These are phyloP conservation scores for Aspergillus saccharolyticus DNA, from an alignment of 495 filamentous ascomycete species.

Conservation along the genomic window DNA sequence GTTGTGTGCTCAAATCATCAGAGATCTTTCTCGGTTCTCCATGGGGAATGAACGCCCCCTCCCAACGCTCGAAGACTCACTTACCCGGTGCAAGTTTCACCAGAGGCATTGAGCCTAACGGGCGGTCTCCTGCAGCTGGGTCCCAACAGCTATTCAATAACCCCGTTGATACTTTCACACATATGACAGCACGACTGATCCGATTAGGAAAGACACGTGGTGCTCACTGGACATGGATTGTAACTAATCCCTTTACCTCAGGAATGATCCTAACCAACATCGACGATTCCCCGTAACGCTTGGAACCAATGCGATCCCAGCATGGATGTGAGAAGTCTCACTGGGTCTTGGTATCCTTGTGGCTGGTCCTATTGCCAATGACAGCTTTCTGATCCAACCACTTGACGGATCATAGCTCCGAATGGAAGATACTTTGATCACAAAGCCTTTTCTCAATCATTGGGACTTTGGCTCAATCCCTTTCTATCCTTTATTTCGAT, in stretches of 20 bases:
- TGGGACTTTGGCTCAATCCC: not conserved
- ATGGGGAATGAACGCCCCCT: not conserved
- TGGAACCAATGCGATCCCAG: slow-evolving; percentile 1
- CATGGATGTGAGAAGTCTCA: slow-evolving; percentile 7
- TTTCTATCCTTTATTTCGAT: not conserved
- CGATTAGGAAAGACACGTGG: slow-evolving; percentile 21
- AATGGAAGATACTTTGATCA: slow-evolving; percentile 5
- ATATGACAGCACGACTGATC: not conserved
- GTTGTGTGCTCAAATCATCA: not conserved
- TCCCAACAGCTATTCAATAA: slow-evolving; percentile 11
- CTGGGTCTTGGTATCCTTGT: slow-evolving; percentile 12
- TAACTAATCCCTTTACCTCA: not conserved
- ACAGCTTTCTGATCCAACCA: slow-evolving; percentile 12
- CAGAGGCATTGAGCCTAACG: slow-evolving; percentile 38
- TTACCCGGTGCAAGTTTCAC: slow-evolving; percentile 29
- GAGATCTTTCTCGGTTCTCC: too few species aligned
- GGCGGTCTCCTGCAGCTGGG: slow-evolving; percentile 35
- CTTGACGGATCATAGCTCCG: slow-evolving; percentile 5
- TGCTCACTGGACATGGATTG: slow-evolving; percentile 1
- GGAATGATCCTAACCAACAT: slow-evolving; percentile 4
- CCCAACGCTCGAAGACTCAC: not conserved
- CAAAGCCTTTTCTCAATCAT: not conserved
- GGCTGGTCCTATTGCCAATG: slow-evolving; percentile 23
- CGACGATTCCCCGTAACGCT: slow-evolving; percentile 1
- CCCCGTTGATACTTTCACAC: slow-evolving; percentile 1